These are phyloP conservation scores for Xylaria palmicola DNA, from an alignment of 495 filamentous ascomycete species.

Conservation along the genomic window DNA sequence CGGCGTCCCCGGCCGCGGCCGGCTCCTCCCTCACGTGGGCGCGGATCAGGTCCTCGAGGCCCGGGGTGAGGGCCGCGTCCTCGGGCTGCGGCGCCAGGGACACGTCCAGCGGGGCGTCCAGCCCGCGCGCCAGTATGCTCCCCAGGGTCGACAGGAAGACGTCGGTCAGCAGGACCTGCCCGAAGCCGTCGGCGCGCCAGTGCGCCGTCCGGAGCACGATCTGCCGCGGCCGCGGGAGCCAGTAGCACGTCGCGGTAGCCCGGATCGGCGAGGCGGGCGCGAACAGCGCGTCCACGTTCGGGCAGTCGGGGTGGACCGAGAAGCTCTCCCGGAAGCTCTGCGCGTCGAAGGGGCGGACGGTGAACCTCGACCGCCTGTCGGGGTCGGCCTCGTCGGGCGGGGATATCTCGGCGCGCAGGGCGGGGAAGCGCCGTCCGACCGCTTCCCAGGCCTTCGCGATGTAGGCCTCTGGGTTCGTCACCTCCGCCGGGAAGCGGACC, in stretches of 20 bases:
- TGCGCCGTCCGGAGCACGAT: conserved; percentile 23
- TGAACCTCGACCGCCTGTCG: not conserved
- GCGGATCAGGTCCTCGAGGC: conserved; percentile 9
- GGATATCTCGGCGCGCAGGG: not conserved
- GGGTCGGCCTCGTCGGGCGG: not conserved
- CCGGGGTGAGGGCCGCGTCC: not conserved
- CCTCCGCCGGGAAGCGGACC: not conserved
- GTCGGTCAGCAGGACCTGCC: conserved; percentile 20
- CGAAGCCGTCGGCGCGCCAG: conserved; percentile 31
- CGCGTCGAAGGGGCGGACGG: not conserved
- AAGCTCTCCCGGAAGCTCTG: not conserved
- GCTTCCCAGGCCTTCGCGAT: not conserved
- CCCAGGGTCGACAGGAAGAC: conserved; percentile 18
- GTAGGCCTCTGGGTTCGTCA: not conserved
- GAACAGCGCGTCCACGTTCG: not conserved
- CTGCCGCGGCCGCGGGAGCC: conserved; percentile 19
- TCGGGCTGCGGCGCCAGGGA: not conserved
- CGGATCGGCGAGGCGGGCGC: conserved; percentile 22
- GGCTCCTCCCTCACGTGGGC: not conserved
- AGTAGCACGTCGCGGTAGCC: conserved; percentile 23
- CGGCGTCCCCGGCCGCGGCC: not conserved
- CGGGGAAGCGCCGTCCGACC: not conserved
- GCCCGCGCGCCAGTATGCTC: not conserved
- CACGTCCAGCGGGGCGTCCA: not conserved
- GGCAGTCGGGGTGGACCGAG: not conserved